A percentile compares a stretch with the other conserved stretches of the same genome.
phyloP scores from a whole-genome alignment of 257 asterid genomes.

The Apocynum venetum region DNA sequence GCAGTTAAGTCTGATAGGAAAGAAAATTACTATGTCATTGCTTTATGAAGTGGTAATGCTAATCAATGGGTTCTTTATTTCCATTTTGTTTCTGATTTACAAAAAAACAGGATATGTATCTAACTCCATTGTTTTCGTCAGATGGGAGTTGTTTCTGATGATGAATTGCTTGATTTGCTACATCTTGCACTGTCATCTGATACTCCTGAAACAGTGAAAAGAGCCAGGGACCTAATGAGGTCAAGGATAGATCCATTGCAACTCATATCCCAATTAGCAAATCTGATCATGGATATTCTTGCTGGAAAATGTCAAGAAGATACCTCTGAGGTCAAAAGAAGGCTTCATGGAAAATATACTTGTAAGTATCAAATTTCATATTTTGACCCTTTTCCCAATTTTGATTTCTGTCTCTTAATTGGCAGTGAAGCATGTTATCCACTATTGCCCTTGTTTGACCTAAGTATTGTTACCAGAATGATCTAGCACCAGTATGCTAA shows the following conservation, averaged over 20 bases:
- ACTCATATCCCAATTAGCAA: constrained; percentile 79
- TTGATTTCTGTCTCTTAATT: background rate
- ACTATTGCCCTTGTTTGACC: background rate
- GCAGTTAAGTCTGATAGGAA: constrained; percentile 82
- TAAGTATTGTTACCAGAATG: background rate
- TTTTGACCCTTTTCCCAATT: background rate
- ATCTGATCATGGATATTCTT: constrained; percentile 81
- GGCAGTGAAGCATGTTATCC: background rate
- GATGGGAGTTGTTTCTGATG: constrained; percentile 92
- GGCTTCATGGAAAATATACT: constrained; percentile 39
- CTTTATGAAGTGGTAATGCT: constrained; percentile 72
- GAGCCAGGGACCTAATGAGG: constrained; percentile 75
- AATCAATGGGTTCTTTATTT: constrained; percentile 26
- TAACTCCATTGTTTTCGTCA: constrained; percentile 28
- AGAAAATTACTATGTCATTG: constrained; percentile 65
- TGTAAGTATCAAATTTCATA: constrained; percentile 40
- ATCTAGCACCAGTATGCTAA: background rate
- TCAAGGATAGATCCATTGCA: constrained; percentile 89
- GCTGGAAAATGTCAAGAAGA: constrained; percentile 66
- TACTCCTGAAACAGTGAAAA: constrained; percentile 75
- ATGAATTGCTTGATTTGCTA: constrained; percentile 77
- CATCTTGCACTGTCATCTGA: constrained; percentile 76
- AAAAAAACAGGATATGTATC: background rate
- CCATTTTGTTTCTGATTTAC: background rate
- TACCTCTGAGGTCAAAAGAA: constrained; percentile 42